Conservation (phyloP, 345 rosid genomes). For the Pugionium dolabratum region DNA sequence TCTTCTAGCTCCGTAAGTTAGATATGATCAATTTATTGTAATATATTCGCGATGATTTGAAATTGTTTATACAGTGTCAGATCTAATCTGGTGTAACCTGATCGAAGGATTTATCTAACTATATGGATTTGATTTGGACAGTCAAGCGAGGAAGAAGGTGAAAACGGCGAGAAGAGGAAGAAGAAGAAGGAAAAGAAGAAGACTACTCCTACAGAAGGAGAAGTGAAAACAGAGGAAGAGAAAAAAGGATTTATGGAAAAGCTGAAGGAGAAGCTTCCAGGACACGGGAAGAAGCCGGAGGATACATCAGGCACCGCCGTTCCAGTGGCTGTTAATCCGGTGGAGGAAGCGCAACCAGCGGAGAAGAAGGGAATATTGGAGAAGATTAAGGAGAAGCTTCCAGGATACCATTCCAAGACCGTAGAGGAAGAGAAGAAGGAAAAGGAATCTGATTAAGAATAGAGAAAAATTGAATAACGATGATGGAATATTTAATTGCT, state of each 20-base stretch:
- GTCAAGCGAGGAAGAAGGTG: constrained; percentile 89
- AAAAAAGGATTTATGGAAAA: constrained; percentile 62
- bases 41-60: too few species aligned
- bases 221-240: constrained; percentile 43
- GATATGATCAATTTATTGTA: constrained; percentile 41
- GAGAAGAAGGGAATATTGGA: constrained; percentile 83
- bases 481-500: constrained; percentile 16
- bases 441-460: constrained; percentile 23
- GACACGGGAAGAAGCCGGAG: constrained; percentile 47
- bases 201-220: constrained; percentile 21
- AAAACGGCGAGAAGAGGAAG: constrained; percentile 58
- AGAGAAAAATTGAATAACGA: neutral
- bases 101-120: neutral
- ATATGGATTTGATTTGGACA: constrained; percentile 1
- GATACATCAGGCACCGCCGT: constrained; percentile 41
- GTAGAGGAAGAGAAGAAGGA: constrained; percentile 52
- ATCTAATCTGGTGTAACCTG: neutral
- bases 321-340: constrained; percentile 40
- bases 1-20: constrained; percentile 95
- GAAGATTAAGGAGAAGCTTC: constrained; percentile 92
- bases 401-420: constrained; percentile 69
- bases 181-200: constrained; percentile 58
- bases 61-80: too few species aligned
- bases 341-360: constrained; percentile 35
- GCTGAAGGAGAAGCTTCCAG: constrained; percentile 52